Percentiles rank a stretch among this genome's conserved stretches.
These are phyloP conservation scores for Chondrus crispus DNA, from an alignment of 23 red algal genomes.

Conservation along the genomic window DNA sequence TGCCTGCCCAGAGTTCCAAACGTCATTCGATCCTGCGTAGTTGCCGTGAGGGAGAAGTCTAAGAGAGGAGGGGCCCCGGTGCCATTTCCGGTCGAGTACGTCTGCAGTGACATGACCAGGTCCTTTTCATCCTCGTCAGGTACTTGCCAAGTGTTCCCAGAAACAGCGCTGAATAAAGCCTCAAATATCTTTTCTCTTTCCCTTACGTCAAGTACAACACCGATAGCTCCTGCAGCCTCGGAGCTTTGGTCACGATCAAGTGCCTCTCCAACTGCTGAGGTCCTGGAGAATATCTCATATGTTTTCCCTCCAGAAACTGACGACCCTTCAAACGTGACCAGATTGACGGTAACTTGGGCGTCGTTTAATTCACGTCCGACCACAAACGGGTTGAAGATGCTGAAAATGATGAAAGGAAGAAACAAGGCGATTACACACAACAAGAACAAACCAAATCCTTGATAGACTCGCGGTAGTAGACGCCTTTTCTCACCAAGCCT, in stretches of 20 bases:
- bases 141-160: not conserved
- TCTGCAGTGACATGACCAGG: not conserved
- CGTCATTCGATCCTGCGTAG: not conserved
- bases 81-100: not conserved
- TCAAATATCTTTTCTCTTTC: not conserved
- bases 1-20: not conserved
- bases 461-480: slow-evolving; percentile 30
- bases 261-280: not conserved
- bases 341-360: not conserved
- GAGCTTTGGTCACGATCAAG: not conserved
- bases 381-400: slow-evolving; percentile 19
- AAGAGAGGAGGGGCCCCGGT: not conserved
- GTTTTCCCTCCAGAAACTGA: not conserved
- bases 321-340: not conserved
- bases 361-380: not conserved
- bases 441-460: slow-evolving; percentile 36
- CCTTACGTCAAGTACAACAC: not conserved
- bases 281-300: not conserved
- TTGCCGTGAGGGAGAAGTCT: not conserved
- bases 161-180: not conserved
- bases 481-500: slow-evolving; percentile 28
- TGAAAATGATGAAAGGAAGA: slow-evolving; percentile 67
- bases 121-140: not conserved
- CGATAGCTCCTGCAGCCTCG: not conserved
- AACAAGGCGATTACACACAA: slow-evolving; percentile 47